Evolutionary conservation across 768 basidiomycete species (phyloP).

Genomic region (Calocera cornea): DNA sequence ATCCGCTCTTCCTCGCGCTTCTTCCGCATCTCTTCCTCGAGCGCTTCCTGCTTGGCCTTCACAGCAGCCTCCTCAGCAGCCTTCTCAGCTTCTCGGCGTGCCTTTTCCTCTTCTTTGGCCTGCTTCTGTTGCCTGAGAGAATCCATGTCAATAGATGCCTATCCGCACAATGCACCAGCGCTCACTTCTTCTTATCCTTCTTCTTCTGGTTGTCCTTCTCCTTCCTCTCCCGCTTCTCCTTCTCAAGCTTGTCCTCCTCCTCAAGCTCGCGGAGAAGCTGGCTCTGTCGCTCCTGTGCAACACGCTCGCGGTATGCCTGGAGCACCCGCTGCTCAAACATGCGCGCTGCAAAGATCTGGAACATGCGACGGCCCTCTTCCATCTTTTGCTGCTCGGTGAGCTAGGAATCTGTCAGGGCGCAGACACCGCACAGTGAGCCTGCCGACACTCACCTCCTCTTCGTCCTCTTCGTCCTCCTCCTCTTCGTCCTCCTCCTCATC

Average conservation of each 20-base stretch:
- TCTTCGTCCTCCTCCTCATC: slow-evolving; percentile 55
- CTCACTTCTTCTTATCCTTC: slow-evolving; percentile 94
- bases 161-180: slow-evolving; percentile 8
- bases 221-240: slow-evolving; percentile 82
- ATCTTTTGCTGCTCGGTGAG: slow-evolving; percentile 92
- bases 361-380: slow-evolving; percentile 99
- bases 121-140: slow-evolving; percentile 69
- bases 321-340: slow-evolving; percentile 99
- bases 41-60: slow-evolving; percentile 60
- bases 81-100: slow-evolving; percentile 67
- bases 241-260: slow-evolving; percentile 77
- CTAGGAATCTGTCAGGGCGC: slow-evolving; percentile 26
- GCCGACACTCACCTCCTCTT: slow-evolving; percentile 29
- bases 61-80: slow-evolving; percentile 71
- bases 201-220: slow-evolving; percentile 95
- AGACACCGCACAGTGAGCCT: background rate
- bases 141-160: slow-evolving; percentile 6
- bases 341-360: slow-evolving; percentile 96
- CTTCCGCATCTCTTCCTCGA: slow-evolving; percentile 69
- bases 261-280: slow-evolving; percentile 90
- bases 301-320: slow-evolving; percentile 89
- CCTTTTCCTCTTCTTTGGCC: slow-evolving; percentile 84
- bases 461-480: slow-evolving; percentile 20
- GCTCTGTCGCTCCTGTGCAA: slow-evolving; percentile 87
- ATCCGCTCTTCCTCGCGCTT: slow-evolving; percentile 78